Evolutionary conservation across 2,329 filamentous ascomycete genomes (phyloP).

Genomic region (Diaporthe capsici): DNA sequence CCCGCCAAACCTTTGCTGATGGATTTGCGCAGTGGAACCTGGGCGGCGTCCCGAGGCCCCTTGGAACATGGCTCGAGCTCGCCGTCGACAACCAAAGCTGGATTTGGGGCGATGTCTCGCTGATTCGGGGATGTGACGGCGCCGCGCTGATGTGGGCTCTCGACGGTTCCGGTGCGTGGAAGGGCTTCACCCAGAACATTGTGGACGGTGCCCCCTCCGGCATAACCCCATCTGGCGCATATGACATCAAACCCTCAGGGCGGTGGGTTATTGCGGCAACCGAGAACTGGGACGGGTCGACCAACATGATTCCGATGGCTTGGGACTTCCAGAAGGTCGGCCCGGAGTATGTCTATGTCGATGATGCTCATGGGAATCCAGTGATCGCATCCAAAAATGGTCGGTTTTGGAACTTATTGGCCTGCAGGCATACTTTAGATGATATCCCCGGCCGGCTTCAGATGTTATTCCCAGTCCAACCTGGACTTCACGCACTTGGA

Average conservation of each 20-base stretch:
- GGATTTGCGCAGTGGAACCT: constrained; percentile 41
- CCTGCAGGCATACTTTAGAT: constrained; percentile 36
- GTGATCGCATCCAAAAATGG: constrained; percentile 46
- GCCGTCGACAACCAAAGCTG: constrained; percentile 44
- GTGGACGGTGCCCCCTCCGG: constrained; percentile 44
- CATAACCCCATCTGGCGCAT: constrained; percentile 33
- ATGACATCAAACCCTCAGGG: constrained; percentile 43
- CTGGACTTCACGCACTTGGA: neutral
- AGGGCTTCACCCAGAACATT: constrained; percentile 47
- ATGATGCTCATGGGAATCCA: constrained; percentile 47
- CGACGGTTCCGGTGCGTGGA: constrained; percentile 45
- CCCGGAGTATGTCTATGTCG: constrained; percentile 45
- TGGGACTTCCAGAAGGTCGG: constrained; percentile 46
- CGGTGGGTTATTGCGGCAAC: constrained; percentile 47
- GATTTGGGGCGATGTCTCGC: constrained; percentile 47
- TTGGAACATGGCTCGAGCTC: constrained; percentile 49
- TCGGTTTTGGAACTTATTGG: constrained; percentile 41
- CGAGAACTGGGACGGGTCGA: constrained; percentile 43
- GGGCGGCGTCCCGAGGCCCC: constrained; percentile 45
- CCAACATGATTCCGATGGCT: constrained; percentile 45
- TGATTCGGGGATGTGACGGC: constrained; percentile 50
- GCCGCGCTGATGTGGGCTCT: constrained; percentile 43
- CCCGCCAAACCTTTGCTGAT: neutral
- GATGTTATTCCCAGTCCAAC: neutral
- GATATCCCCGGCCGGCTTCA: neutral